Evolutionary conservation across 2,329 filamentous ascomycete genomes (phyloP).

Genomic region (Metarhizium rileyi): DNA sequence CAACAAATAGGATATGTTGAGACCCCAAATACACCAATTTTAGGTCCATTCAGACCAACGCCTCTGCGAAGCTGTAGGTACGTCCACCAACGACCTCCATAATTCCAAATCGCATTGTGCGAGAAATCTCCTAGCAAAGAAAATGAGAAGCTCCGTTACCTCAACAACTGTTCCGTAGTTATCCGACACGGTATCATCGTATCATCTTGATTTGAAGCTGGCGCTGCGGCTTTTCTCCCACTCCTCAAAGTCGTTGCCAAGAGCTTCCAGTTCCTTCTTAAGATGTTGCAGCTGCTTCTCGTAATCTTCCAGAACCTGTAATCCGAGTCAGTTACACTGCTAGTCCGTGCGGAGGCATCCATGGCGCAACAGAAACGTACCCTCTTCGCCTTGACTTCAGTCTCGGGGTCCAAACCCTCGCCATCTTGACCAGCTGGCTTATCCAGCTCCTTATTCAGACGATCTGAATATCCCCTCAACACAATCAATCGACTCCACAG

Average conservation of each 20-base stretch:
- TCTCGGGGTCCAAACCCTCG: conserved; percentile 56
- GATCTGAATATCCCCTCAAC: conserved; percentile 61
- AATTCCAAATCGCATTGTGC: background rate
- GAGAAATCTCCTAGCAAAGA: background rate
- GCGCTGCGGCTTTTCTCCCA: conserved; percentile 44
- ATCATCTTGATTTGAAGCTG: conserved; percentile 23
- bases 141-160: background rate
- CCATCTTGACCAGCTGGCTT: conserved; percentile 49
- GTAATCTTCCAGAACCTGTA: conserved; percentile 68
- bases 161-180: background rate
- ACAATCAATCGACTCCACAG: conserved; percentile 76
- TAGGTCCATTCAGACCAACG: background rate
- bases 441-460: conserved; percentile 64
- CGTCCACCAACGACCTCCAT: background rate
- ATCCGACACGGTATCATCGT: background rate
- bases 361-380: conserved; percentile 31
- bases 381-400: conserved; percentile 64
- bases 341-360: background rate
- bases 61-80: background rate
- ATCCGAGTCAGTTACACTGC: background rate
- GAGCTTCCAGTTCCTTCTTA: conserved; percentile 59
- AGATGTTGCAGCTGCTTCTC: conserved; percentile 71
- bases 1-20: background rate
- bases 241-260: conserved; percentile 46
- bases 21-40: background rate